Base-by-base conservation (phyloP, 805 yeast genomes). In the Wickerhamomyces subpelliculosus region DNA sequence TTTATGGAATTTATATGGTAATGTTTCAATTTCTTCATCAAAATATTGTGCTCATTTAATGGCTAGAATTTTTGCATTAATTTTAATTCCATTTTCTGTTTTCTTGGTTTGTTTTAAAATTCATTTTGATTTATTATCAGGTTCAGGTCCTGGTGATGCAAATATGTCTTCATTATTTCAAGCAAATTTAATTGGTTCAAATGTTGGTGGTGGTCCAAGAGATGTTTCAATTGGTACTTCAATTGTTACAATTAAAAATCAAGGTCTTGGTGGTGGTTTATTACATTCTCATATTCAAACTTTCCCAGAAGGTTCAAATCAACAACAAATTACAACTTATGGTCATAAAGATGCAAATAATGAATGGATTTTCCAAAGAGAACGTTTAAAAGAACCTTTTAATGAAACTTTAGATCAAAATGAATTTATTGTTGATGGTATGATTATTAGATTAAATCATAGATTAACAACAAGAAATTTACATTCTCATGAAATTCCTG, bases 1-100 rank as follows among this genome's bases (percentile, higher is more conserved):
- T 53, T 68, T 93, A 52, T 93, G 97, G 95, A 69, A 65, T 51
- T 76, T 75, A 58, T 75, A 87, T 51, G 95, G 89, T 46, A 90
- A 84, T 56, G 69, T 66, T 51, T 54, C 70, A 11, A 56, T 83
- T 47, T 49, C 72, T 4, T 67, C 72, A 69, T 58, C 54, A 25
- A 65, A 61, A 16, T 84, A 83, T 51, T 35, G 61, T 12, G 61
- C 52, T 45, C 87, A 81, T 58, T 84, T 90, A 89, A 43, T 64
- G 17, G 76, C 89, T 5, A 71, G 94, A 61, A 64, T 70, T 31
- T 18, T 78, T 27, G 77, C 75, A n/a, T 66, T 84, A 48, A 78
- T 84, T 37, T 47, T 78, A 5, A 61, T 84, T 31, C 95, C 95
- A 44, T 51, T 73, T 35, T 37, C 64, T 7, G 76, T 84, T 16